These are phyloP conservation scores for Pelargonium cotyledonis DNA, from an alignment of 441 rosid species.

Conservation along the genomic window DNA sequence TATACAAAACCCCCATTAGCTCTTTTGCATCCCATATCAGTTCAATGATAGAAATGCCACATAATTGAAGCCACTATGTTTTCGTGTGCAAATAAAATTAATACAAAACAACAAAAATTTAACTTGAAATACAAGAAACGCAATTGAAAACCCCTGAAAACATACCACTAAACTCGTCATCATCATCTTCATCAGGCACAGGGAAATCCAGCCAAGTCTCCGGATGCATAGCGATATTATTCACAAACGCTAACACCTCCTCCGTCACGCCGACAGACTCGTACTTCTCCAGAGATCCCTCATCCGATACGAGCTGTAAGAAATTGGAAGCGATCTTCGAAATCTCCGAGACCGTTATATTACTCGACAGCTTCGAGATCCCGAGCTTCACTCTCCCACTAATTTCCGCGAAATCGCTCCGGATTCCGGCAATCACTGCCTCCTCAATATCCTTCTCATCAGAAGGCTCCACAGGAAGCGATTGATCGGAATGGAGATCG, in stretches of 20 bases:
- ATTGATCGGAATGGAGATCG: constrained; percentile 20
- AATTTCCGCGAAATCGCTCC: constrained; percentile 86
- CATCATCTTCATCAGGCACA: constrained; percentile 30
- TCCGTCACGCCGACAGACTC: constrained; percentile 63
- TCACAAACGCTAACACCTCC: constrained; percentile 66
- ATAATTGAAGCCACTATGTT: not conserved
- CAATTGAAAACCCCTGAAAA: constrained; percentile 1
- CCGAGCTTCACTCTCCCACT: constrained; percentile 70
- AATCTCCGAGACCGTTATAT: constrained; percentile 65
- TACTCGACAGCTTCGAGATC: constrained; percentile 69
- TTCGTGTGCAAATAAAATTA: not conserved
- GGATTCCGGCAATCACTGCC: constrained; percentile 56
- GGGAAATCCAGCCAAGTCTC: constrained; percentile 93
- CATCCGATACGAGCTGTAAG: constrained; percentile 58
- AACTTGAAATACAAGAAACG: not conserved
- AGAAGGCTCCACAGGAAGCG: constrained; percentile 15
- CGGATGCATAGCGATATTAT: constrained; percentile 73
- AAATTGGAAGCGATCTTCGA: constrained; percentile 81
- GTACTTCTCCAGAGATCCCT: constrained; percentile 26
- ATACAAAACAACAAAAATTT: not conserved
- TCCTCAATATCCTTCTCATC: constrained; percentile 33
- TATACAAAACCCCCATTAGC: not conserved
- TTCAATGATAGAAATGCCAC: not conserved
- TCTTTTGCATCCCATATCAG: not conserved
- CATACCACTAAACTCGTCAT: constrained; percentile 58